Conservation (phyloP, 768 basidiomycete genomes). For the Lactarius tabidus region DNA sequence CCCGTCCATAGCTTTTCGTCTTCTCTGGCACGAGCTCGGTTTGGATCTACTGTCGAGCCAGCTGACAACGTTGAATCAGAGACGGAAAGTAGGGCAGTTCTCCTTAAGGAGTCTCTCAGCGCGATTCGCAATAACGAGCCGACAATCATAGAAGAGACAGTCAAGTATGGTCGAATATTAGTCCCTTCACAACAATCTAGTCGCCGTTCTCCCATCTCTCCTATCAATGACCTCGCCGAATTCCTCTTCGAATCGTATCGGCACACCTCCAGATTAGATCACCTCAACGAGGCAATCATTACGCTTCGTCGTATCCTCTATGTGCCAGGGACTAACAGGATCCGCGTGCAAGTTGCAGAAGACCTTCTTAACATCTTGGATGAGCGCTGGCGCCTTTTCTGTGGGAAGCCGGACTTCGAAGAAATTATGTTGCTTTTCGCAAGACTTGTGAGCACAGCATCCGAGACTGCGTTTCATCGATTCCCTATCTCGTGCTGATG, state of each 20-base stretch:
- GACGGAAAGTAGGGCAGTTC: not conserved
- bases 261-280: too few species aligned
- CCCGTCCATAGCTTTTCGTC: too few species aligned
- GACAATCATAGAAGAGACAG: not conserved
- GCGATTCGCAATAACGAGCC: not conserved
- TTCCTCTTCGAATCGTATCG: not conserved
- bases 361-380: not conserved
- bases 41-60: too few species aligned
- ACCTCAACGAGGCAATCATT: not conserved
- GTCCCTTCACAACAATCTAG: not conserved
- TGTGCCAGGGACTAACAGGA: too few species aligned
- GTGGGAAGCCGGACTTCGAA: not conserved
- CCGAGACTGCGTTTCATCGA: not conserved
- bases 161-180: not conserved
- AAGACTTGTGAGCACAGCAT: not conserved
- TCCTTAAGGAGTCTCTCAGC: not conserved
- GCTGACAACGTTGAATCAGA: too few species aligned
- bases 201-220: too few species aligned
- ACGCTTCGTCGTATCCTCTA: not conserved
- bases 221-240: not conserved
- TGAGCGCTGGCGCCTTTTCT: not conserved
- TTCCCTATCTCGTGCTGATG: not conserved
- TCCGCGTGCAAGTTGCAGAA: too few species aligned
- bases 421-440: not conserved
- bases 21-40: too few species aligned